These are phyloP conservation scores for Ambrosia artemisiifolia DNA, from an alignment of 129 eudicot species.

Conservation along the genomic window DNA sequence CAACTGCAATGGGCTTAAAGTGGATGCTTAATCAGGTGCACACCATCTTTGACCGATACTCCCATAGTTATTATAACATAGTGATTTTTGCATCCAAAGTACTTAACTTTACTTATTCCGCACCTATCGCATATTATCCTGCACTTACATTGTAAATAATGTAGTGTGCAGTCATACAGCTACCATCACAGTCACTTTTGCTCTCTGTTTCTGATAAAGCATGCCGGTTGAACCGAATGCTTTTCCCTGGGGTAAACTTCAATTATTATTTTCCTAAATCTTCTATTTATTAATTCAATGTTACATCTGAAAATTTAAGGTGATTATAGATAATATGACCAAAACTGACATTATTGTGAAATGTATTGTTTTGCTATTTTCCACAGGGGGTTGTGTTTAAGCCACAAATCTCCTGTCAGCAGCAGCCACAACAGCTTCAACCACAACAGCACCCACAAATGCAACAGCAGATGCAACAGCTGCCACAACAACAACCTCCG, in stretches of 20 bases:
- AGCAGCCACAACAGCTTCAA: conserved; percentile 53
- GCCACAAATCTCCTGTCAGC: conserved; percentile 86
- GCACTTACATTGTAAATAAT: neutral
- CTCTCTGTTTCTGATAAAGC: conserved; percentile 96
- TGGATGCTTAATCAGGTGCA: conserved; percentile 99
- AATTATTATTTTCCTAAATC: neutral
- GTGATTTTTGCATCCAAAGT: conserved; percentile 3
- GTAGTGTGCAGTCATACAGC: conserved; percentile 95
- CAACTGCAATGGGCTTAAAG: conserved; percentile 88
- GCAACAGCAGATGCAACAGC: conserved; percentile 40
- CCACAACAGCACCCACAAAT: conserved; percentile 43
- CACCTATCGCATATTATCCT: too few relatives aligned
- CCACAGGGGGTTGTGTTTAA: conserved; percentile 96
- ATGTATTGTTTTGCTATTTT: neutral
- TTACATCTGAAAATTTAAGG: neutral
- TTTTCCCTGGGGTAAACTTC: conserved; percentile 88
- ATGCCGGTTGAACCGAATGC: conserved; percentile 91
- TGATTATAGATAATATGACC: neutral
- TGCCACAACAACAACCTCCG: conserved; percentile 46
- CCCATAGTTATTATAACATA: neutral
- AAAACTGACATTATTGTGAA: neutral
- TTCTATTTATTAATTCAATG: neutral
- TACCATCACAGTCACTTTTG: conserved; percentile 92
- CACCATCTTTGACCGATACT: conserved; percentile 2
- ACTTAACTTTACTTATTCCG: neutral